Evolutionary conservation across 805 yeast species (phyloP).

Genomic region (Metschnikowia arizonensis): DNA sequence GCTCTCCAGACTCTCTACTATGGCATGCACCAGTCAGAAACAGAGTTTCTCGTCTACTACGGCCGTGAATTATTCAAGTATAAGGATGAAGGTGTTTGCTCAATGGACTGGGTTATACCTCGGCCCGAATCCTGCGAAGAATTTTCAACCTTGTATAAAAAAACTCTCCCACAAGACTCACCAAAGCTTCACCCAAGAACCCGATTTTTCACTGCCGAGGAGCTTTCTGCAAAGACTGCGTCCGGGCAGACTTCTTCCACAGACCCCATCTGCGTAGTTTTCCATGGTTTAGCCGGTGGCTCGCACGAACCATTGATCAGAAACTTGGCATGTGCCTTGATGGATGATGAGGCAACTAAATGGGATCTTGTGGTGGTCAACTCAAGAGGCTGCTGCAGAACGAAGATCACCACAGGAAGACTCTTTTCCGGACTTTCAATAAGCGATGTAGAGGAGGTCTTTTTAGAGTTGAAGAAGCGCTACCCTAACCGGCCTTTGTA

Average conservation of each 20-base stretch:
- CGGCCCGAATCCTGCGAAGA: slow-evolving; percentile 24
- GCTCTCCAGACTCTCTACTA: slow-evolving; percentile 74
- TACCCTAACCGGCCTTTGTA: slow-evolving; percentile 63
- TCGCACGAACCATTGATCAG: slow-evolving; percentile 77
- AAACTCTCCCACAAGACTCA: slow-evolving; percentile 33
- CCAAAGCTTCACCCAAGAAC: slow-evolving; percentile 48
- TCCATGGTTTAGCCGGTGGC: slow-evolving; percentile 84
- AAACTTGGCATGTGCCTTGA: slow-evolving; percentile 45
- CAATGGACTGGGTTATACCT: slow-evolving; percentile 68
- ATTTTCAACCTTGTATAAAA: slow-evolving; percentile 23
- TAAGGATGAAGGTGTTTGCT: slow-evolving; percentile 65
- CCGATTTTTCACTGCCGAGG: slow-evolving; percentile 47
- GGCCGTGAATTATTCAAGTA: slow-evolving; percentile 63
- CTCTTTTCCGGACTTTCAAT: slow-evolving; percentile 71
- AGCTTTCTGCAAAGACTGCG: slow-evolving; percentile 28
- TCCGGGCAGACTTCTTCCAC: slow-evolving; percentile 24
- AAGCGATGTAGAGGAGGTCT: slow-evolving; percentile 57
- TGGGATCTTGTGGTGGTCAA: slow-evolving; percentile 71
- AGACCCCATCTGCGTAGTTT: slow-evolving; percentile 57
- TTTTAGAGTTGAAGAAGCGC: slow-evolving; percentile 44
- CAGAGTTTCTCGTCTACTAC: slow-evolving; percentile 56
- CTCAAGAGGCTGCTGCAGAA: slow-evolving; percentile 72
- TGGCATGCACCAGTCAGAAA: slow-evolving; percentile 49
- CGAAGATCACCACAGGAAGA: slow-evolving; percentile 63
- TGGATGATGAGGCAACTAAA: slow-evolving; percentile 16